Evolutionary conservation across 768 basidiomycete species (phyloP).

Genomic region (Tricholoma flavovirens): DNA sequence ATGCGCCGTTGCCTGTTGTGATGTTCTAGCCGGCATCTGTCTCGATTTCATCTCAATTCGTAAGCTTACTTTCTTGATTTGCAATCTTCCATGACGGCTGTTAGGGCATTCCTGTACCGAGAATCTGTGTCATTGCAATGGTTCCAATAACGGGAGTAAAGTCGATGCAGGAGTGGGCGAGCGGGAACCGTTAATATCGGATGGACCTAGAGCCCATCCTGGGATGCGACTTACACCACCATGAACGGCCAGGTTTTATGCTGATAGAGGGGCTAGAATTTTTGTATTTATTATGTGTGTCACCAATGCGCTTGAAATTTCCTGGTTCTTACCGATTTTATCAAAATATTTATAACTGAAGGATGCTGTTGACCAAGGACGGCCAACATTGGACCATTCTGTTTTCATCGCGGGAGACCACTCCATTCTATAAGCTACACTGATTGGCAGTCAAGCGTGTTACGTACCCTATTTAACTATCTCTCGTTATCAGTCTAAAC

Average conservation of each 20-base stretch:
- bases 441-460: too few species aligned
- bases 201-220: conserved; percentile 22
- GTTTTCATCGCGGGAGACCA: neutral
- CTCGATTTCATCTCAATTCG: conserved; percentile 35
- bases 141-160: neutral
- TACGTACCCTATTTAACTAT: too few species aligned
- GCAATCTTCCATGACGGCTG: neutral
- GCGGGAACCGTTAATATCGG: conserved; percentile 24
- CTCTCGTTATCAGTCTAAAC: too few species aligned
- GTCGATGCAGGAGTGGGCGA: conserved; percentile 14
- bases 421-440: too few species aligned
- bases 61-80: conserved; percentile 13
- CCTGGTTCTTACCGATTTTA: neutral
- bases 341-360: neutral
- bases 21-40: conserved; percentile 32
- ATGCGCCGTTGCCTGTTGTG: conserved; percentile 24
- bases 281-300: neutral
- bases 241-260: conserved; percentile 1
- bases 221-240: conserved; percentile 19
- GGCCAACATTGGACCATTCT: neutral
- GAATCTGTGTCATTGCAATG: conserved; percentile 22
- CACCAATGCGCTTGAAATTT: neutral
- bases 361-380: neutral
- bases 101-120: conserved; percentile 34
- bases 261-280: neutral